A percentile compares a stretch with the other conserved stretches of the same genome.
Evolutionary conservation across 1,284 basidiomycete species (phyloP).

Genomic region (Marasmius oreades): DNA sequence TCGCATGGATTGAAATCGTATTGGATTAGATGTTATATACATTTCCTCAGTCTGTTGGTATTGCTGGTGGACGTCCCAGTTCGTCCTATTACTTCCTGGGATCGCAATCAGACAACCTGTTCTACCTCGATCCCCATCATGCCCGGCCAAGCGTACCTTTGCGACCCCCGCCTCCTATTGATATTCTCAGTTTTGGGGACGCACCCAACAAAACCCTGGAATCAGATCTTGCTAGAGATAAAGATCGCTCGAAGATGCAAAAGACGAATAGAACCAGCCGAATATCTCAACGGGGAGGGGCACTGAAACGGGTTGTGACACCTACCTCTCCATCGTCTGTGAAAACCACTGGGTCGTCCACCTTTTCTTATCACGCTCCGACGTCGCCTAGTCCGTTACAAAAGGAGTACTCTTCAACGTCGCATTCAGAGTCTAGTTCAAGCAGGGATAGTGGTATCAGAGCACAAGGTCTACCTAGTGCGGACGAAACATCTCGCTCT

Average conservation of each 20-base stretch:
- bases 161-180: constrained; percentile 39
- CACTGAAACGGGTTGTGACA: constrained; percentile 11
- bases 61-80: constrained; percentile 91
- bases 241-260: neutral
- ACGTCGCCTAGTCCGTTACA: constrained; percentile 58
- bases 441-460: constrained; percentile 21
- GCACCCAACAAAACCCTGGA: neutral
- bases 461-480: constrained; percentile 15
- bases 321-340: constrained; percentile 55
- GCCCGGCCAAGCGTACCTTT: constrained; percentile 80
- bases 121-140: constrained; percentile 97
- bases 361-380: constrained; percentile 47
- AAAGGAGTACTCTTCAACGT: constrained; percentile 48
- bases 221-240: neutral
- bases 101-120: constrained; percentile 83
- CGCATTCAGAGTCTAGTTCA: constrained; percentile 34
- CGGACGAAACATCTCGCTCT: constrained; percentile 5
- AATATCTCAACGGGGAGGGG: neutral
- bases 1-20: constrained; percentile 1
- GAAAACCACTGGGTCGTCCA: constrained; percentile 44
- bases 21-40: constrained; percentile 72
- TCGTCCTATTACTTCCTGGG: constrained; percentile 99
- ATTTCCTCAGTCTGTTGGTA: constrained; percentile 94
- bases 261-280: constrained; percentile 3
- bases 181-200: neutral